Evolutionary conservation across 257 asterid species (phyloP), one percentile per base, ranked within the genome.

Genomic region (Nicotiana benthamiana): DNA sequence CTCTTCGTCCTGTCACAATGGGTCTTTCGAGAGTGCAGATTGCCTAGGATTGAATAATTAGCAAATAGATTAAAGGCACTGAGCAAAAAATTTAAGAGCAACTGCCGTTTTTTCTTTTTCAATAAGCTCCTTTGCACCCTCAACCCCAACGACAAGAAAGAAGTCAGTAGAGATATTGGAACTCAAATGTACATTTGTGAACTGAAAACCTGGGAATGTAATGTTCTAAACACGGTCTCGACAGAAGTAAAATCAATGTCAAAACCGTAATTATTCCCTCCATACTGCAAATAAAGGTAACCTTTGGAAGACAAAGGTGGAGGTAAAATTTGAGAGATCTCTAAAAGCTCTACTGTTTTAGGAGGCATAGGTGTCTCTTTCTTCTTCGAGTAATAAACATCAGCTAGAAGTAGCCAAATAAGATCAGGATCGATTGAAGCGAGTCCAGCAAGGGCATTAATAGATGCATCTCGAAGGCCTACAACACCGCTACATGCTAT

Each of bases 361-460:
- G 97, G 98, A 0, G 96, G 92, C 7, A 60, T 22, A 60, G 89
- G 92, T 53, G 51, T 26, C 28, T 86, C 88, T 52, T 63, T 85
- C 86, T 79, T 88, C 81, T 83, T 86, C 26, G 97, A 91, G 87
- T 91, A 96, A 86, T 96, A 90, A 77, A 96, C 94, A 84, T 96
- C 99, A 30, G 97, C 97, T 26, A 94, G 52, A 60, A 96, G 98
- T 81, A 96, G 88, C 99, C 99, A 96, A 79, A 93, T 85, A 62
- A 93, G 93, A 84, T 96, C 99, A 24, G 98, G 90, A 85, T 96
- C 97, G 15, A 94, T 62, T 6, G 89, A 84, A 2, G 97, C 92
- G 8, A 96, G 93, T 79, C 96, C 97, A 7, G 32, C 83, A 10
- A 96, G 96, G 75, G 97, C 97, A 9, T 90, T 85, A 9, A 74